Evolutionary conservation across 1,139 yeast genomes (phyloP), one percentile per base, ranked within the genome.

Genomic region (Geotrichum histeridarum): DNA sequence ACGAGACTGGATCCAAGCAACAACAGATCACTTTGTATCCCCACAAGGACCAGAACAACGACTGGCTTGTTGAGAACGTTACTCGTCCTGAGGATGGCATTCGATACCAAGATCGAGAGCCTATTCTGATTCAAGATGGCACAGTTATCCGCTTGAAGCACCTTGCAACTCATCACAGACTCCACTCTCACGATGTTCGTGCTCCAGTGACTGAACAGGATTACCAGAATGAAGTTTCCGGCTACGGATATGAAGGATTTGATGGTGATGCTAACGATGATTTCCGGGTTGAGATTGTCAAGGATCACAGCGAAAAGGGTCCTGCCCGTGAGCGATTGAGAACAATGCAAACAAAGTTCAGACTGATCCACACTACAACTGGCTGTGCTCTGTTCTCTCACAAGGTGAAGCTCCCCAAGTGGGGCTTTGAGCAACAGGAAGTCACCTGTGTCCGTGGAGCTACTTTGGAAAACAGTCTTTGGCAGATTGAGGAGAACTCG

Each of bases 401-500:
- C 67, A 83, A 81, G 59, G 84, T 82, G 51, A 88, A 87, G 71
- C 80, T 93, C 63, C 99, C 99, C 56, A 84, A 83, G 56, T 93
- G 98, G 97, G 99, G 93, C 1, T 90, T 86, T 66, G 94, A 86
- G 63, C 99, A 94, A 74, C 97, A 89, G 71, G 99, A 93, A 74
- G 99, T 94, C 49, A 84, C 96, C 11, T 82, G 96, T 72, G 94
- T 97, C 51, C 76, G 81, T 50, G 88, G 83, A 65, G 98, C 97
- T 67, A 78, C 80, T 58, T 73, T 83, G 63, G 80, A 82, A 42
- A 82, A 87, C 70, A 80, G 90, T 51, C 74, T 85, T 61, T 94
- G 98, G 97, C 86, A 86, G 70, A 75, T 94, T 65, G 99, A 94
- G 74, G 79, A 83, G 58, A 91, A 90, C 60, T 58, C 56, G 42